Evolutionary conservation across 1,284 basidiomycete genomes (phyloP).

Genomic region (Exobasidium cylindrosporum): DNA sequence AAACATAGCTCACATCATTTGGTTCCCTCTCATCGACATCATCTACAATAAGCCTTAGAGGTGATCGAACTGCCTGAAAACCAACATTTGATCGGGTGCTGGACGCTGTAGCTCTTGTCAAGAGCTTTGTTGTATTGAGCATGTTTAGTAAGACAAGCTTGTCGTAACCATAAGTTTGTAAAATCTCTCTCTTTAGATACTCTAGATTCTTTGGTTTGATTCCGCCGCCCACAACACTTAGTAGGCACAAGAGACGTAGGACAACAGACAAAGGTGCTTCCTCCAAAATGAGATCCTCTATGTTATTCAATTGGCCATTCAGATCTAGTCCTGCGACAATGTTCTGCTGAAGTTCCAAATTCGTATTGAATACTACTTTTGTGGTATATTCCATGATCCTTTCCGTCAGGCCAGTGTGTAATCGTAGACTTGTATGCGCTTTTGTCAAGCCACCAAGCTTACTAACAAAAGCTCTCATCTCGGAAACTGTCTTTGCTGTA

Average conservation of each 20-base stretch:
- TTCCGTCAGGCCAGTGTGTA: constrained; percentile 93
- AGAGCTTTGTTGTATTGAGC: constrained; percentile 70
- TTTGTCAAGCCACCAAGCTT: constrained; percentile 85
- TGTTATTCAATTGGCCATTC: constrained; percentile 33
- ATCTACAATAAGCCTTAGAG: constrained; percentile 86
- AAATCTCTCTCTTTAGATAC: constrained; percentile 80
- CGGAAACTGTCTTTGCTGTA: constrained; percentile 83
- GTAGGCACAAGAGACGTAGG: constrained; percentile 78
- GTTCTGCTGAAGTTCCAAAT: constrained; percentile 94
- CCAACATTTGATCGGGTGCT: constrained; percentile 11
- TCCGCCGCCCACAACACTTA: constrained; percentile 76
- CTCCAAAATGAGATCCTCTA: constrained; percentile 46
- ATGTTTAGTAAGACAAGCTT: constrained; percentile 79
- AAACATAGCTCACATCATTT: constrained; percentile 90
- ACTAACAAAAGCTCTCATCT: constrained; percentile 91
- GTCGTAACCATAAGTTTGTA: constrained; percentile 93
- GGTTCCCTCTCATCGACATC: constrained; percentile 70
- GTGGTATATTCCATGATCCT: constrained; percentile 77
- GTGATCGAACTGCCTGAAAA: constrained; percentile 63
- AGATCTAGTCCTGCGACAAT: constrained; percentile 65
- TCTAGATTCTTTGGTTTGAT: constrained; percentile 85
- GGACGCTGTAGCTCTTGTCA: constrained; percentile 33
- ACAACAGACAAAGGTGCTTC: constrained; percentile 34
- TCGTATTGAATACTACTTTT: constrained; percentile 78
- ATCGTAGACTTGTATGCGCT: constrained; percentile 80